Conservation (phyloP, 2,329 filamentous ascomycete genomes). For the Macrophomina pseudophaseolina region DNA sequence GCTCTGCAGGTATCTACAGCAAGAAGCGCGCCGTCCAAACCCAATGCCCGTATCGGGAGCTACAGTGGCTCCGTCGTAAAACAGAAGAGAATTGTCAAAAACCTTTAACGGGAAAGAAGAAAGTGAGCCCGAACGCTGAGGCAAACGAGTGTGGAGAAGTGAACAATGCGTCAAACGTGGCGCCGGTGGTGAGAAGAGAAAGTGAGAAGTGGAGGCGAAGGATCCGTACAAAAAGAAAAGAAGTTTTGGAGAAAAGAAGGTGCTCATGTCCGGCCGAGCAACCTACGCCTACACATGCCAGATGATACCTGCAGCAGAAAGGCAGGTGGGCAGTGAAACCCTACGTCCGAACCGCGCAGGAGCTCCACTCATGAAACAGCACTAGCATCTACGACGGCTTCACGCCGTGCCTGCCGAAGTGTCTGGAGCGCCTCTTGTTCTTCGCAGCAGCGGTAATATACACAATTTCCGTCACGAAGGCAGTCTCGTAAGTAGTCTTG, state of each 20-base stretch:
- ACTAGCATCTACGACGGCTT: neutral
- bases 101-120: neutral
- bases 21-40: slow-evolving; percentile 12
- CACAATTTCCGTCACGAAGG: slow-evolving; percentile 10
- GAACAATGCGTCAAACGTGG: neutral
- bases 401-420: slow-evolving; percentile 13
- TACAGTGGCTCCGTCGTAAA: slow-evolving; percentile 16
- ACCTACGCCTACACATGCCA: neutral
- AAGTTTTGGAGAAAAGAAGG: slow-evolving; percentile 9
- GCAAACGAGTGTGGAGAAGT: slow-evolving; percentile 10
- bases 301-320: slow-evolving; percentile 18
- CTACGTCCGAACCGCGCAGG: neutral
- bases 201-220: neutral
- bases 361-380: neutral
- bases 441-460: slow-evolving; percentile 13
- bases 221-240: neutral
- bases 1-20: slow-evolving; percentile 19
- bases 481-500: slow-evolving; percentile 17
- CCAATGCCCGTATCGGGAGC: slow-evolving; percentile 24
- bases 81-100: slow-evolving; percentile 9
- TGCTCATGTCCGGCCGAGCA: neutral
- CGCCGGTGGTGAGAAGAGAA: neutral
- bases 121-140: neutral
- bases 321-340: neutral
- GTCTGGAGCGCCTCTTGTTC: slow-evolving; percentile 9